Base-by-base conservation (phyloP, 306 rosid species). In the Ochetophila trinervis region DNA sequence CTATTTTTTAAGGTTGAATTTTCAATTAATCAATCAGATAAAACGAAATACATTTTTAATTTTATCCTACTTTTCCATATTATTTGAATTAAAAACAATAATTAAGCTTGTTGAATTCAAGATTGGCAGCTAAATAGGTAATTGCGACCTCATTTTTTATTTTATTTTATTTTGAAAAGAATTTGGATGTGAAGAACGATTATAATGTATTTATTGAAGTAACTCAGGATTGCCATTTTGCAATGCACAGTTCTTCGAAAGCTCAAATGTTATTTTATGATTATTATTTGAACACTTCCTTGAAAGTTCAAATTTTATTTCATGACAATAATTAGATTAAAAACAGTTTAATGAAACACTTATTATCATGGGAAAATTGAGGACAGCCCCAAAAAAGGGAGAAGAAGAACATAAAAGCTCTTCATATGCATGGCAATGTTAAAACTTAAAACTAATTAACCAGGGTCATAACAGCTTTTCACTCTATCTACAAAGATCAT, bases 401-500 rank as follows among this genome's bases (percentile, higher is more conserved):
- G 57, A 18, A 13, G 44, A 15, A 73, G 27, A 36, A 18, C 17
- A 8, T 15, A 14, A 9, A 32, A 12, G 15, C 6, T 51, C 22
- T 59, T 48, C 34, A 27, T 63, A 60, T 12, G 37, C 27, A 57
- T 30, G 54, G 60, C 67, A 51, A 6, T 49, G 36, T 62, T 1
- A 58, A 42, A 58, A 50, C 67, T n/a, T n/a, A n/a, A 52, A 58
- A 50, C 67, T 57, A 70, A 65, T 51, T 21, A 47, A 72, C 48
- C 69, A 37, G 71, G 6, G 55, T 20, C 56, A 57, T 56, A 35
- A 59, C 65, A 68, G 65, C 61, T 27, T 66, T 56, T 42, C 62
- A 32, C 57, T 64, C 61, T 89, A 87, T 92, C 88, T 87, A 87
- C 96, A 92, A 77, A 83, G 76, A 81, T 40, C 84, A 78, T 69